Evolutionary conservation across 345 rosid genomes (phyloP).

Genomic region (Citrus glauca): DNA sequence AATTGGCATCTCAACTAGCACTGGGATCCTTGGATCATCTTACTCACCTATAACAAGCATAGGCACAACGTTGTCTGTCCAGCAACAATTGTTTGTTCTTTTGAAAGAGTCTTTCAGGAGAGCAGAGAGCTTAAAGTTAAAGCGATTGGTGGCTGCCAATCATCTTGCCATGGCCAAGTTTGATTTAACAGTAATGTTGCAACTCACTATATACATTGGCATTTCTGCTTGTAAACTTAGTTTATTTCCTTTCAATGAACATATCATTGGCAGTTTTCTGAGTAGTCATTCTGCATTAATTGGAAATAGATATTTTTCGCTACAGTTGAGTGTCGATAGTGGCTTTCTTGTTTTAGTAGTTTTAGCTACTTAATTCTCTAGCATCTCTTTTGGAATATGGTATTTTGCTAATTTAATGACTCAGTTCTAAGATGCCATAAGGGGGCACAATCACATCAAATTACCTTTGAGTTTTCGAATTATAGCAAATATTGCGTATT

Average conservation of each 20-base stretch:
- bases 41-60: constrained; percentile 59
- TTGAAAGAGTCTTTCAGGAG: constrained; percentile 75
- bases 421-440: not conserved
- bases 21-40: constrained; percentile 74
- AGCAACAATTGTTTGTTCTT: constrained; percentile 85
- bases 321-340: not conserved
- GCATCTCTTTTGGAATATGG: not conserved
- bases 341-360: not conserved
- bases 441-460: not conserved
- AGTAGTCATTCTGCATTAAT: not conserved
- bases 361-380: not conserved
- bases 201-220: not conserved
- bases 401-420: not conserved
- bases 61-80: constrained; percentile 68
- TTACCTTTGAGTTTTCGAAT: not conserved
- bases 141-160: constrained; percentile 79
- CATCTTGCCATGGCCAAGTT: constrained; percentile 96
- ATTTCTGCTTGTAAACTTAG: not conserved
- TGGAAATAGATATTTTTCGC: not conserved
- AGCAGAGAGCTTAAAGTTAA: constrained; percentile 83
- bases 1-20: constrained; percentile 66
- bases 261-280: not conserved
- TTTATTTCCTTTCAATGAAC: not conserved
- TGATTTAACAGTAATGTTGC: constrained; percentile 69
- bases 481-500: not conserved